Evolutionary conservation across 2,329 filamentous ascomycete species (phyloP).

Genomic region (Ceratocystis variospora): DNA sequence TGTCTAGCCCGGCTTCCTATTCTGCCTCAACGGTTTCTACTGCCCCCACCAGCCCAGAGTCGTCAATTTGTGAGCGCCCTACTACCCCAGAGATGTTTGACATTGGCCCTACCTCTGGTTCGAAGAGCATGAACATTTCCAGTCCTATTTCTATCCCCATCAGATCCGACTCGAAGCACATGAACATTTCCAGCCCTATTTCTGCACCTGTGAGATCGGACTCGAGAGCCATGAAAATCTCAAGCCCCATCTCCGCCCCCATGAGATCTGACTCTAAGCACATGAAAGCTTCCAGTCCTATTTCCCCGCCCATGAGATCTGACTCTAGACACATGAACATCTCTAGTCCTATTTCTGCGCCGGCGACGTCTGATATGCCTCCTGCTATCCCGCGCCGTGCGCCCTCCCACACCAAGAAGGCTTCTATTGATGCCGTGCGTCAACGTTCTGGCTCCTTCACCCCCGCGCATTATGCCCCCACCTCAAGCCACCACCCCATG

Average conservation of each 20-base stretch:
- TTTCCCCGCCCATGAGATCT: too few relatives aligned
- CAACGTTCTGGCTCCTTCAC: conserved; percentile 47
- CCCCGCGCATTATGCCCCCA: conserved; percentile 36
- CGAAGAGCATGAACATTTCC: background rate
- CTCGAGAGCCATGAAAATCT: too few relatives aligned
- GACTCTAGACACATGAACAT: background rate
- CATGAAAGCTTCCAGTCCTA: too few relatives aligned
- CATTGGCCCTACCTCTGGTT: conserved; percentile 29
- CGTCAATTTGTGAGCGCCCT: conserved; percentile 41
- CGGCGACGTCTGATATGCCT: conserved; percentile 34
- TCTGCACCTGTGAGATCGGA: background rate
- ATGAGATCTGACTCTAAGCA: background rate
- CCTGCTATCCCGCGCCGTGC: conserved; percentile 66
- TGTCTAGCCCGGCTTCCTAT: conserved; percentile 39
- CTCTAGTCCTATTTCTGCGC: background rate
- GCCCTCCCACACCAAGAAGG: conserved; percentile 78
- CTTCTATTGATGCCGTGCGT: conserved; percentile 58
- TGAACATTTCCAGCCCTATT: background rate
- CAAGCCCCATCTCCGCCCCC: background rate
- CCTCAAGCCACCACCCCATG: conserved; percentile 31
- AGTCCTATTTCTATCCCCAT: background rate
- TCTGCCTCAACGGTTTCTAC: conserved; percentile 27
- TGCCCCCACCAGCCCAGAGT: conserved; percentile 55
- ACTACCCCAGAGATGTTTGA: conserved; percentile 49
- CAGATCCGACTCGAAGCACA: background rate